These are phyloP conservation scores for Russula lepida DNA, from an alignment of 768 basidiomycete genomes.

Conservation along the genomic window DNA sequence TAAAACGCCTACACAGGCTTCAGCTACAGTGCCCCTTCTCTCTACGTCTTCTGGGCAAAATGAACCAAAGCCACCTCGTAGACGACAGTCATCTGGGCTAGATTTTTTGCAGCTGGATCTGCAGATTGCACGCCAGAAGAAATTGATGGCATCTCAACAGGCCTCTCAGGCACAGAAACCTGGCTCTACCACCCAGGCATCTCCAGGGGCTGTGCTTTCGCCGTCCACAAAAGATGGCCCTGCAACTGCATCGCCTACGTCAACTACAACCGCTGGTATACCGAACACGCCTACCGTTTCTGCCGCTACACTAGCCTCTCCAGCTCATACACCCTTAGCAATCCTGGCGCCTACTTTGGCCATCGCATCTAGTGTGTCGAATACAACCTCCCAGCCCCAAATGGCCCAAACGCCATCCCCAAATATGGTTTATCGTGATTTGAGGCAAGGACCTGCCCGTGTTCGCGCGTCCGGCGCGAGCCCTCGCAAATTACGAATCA, in stretches of 20 bases:
- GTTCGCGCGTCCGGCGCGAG: not conserved
- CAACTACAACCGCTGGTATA: not conserved
- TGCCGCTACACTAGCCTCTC: not conserved
- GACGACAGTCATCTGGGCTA: constrained; percentile 10
- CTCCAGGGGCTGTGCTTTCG: not conserved
- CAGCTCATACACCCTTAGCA: not conserved
- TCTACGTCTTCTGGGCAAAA: not conserved
- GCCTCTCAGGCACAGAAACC: not conserved
- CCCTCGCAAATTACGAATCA: constrained; percentile 8
- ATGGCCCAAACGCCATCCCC: not conserved
- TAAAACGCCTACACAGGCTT: not conserved
- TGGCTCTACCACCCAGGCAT: not conserved
- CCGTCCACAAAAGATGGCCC: not conserved
- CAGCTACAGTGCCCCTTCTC: not conserved
- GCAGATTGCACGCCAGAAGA: constrained; percentile 9
- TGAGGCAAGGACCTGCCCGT: not conserved
- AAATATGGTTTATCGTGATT: not conserved
- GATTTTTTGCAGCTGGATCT: constrained; percentile 14
- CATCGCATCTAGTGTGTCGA: not conserved
- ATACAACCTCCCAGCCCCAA: not conserved
- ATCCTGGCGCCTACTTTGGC: not conserved
- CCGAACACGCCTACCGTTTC: not conserved
- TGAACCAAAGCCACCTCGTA: not conserved
- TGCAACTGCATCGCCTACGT: not conserved
- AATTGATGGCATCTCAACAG: not conserved